These are phyloP conservation scores for Floccularia luteovirens DNA, from an alignment of 768 basidiomycete species.

Conservation along the genomic window DNA sequence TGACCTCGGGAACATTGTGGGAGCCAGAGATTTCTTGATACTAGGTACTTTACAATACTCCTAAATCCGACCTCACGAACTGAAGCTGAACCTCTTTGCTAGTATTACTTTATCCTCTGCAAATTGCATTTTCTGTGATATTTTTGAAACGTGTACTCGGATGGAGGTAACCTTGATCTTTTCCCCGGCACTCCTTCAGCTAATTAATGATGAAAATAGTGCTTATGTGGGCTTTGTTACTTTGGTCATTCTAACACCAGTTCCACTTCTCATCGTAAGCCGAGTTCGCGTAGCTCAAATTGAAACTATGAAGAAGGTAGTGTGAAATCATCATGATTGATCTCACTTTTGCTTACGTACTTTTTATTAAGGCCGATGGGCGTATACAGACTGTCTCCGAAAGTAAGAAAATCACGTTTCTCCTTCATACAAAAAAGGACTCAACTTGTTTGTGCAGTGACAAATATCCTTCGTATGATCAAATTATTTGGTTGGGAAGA, in stretches of 20 bases:
- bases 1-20: conserved; percentile 36
- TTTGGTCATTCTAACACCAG: conserved; percentile 30
- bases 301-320: neutral
- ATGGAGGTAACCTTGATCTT: conserved; percentile 21
- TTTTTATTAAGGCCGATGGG: neutral
- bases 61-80: neutral
- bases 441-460: conserved; percentile 21
- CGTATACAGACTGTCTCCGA: conserved; percentile 46
- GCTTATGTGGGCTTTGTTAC: conserved; percentile 35
- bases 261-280: neutral
- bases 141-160: conserved; percentile 34
- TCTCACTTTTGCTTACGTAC: neutral
- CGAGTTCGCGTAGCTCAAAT: neutral
- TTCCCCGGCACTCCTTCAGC: conserved; percentile 1
- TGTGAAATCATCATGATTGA: too few relatives aligned
- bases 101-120: conserved; percentile 19
- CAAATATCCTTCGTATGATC: conserved; percentile 59
- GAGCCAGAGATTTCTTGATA: conserved; percentile 25
- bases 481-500: conserved; percentile 71
- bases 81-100: neutral
- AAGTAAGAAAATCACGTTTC: too few relatives aligned
- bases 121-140: conserved; percentile 20
- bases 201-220: neutral
- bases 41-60: conserved; percentile 8
- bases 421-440: too few relatives aligned